These are phyloP conservation scores for Backusella parvicylindrica DNA, from an alignment of 192 early-diverging fungal genomes.

Conservation along the genomic window DNA sequence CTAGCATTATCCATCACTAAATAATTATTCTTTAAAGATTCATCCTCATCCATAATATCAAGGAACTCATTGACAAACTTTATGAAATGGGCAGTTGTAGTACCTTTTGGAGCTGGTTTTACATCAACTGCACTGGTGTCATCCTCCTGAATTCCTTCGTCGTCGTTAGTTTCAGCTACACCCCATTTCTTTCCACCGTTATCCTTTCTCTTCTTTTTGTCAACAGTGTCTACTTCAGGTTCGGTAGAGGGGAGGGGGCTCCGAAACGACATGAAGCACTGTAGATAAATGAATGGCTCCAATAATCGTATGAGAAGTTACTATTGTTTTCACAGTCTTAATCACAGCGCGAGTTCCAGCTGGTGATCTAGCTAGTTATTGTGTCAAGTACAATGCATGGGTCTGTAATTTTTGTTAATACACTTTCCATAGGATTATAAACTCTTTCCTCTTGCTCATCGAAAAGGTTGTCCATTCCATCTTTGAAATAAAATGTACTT, in stretches of 20 bases:
- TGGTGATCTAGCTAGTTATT: slow-evolving; percentile 4
- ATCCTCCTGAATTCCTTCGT: slow-evolving; percentile 8
- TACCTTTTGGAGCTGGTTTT: too few species aligned
- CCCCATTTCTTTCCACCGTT: neutral
- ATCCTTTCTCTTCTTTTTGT: slow-evolving; percentile 8
- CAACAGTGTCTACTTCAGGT: slow-evolving; percentile 5
- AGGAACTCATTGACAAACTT: too few species aligned
- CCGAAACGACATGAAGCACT: slow-evolving; percentile 5
- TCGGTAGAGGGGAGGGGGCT: neutral
- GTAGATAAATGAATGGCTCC: neutral
- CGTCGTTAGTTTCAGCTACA: slow-evolving; percentile 1
- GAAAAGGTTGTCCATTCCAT: neutral
- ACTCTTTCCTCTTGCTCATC: neutral
- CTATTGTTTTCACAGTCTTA: neutral
- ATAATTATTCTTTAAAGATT: too few species aligned
- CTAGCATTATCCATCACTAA: too few species aligned
- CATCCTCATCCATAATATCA: too few species aligned
- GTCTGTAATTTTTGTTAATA: neutral
- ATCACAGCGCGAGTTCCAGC: neutral
- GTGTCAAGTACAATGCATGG: neutral
- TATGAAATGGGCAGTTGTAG: too few species aligned
- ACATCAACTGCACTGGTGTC: too few species aligned
- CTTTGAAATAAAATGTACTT: too few species aligned
- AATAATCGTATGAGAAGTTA: slow-evolving; percentile 4
- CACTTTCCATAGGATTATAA: neutral